Percentiles rank a stretch among this genome's conserved stretches.
Conservation (phyloP, 257 asterid species). For the Solanum acaule region DNA sequence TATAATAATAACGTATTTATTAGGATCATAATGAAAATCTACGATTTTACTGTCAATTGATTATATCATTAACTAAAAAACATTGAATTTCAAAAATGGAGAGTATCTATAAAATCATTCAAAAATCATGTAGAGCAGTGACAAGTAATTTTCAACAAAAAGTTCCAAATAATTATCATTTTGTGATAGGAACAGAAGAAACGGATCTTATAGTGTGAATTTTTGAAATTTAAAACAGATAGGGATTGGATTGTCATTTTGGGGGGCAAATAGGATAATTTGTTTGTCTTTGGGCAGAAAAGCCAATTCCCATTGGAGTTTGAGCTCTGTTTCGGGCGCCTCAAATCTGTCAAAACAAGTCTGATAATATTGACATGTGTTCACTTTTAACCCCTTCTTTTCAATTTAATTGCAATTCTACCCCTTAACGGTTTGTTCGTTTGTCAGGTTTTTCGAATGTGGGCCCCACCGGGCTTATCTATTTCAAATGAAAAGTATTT, state of each 20-base stretch:
- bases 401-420: constrained; percentile 8
- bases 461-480: not conserved
- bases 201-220: not conserved
- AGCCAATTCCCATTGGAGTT: constrained; percentile 36
- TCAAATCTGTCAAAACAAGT: constrained; percentile 21
- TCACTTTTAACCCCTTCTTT: constrained; percentile 9
- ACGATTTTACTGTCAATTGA: not conserved
- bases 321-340: constrained; percentile 38
- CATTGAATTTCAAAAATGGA: not conserved
- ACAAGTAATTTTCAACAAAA: constrained; percentile 18
- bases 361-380: constrained; percentile 41
- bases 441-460: not conserved
- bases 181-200: not conserved
- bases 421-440: constrained; percentile 39
- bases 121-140: constrained; percentile 2
- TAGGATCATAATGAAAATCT: not conserved
- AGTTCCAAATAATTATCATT: constrained; percentile 9
- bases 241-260: constrained; percentile 44
- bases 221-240: constrained; percentile 31
- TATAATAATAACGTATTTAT: not conserved
- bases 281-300: constrained; percentile 21
- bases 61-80: too few relatives aligned
- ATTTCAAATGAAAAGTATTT: not conserved
- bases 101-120: not conserved
- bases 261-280: constrained; percentile 7